A percentile compares a stretch with the other conserved stretches of the same genome.
Evolutionary conservation across 345 rosid species (phyloP).

Genomic region (Eucalyptus sp.): DNA sequence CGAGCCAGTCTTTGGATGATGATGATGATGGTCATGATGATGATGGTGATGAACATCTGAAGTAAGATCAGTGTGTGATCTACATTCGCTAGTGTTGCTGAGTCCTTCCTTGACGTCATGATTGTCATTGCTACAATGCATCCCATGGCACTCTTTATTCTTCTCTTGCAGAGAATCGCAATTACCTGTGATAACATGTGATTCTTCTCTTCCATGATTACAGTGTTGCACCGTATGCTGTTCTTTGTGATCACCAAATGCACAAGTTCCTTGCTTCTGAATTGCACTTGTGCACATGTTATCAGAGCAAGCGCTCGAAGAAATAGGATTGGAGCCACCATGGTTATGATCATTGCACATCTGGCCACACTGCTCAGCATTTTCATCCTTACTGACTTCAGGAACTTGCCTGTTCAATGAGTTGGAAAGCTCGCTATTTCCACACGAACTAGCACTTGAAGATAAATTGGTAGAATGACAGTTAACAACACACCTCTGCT

Average conservation of each 20-base stretch:
- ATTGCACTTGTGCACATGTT: not conserved
- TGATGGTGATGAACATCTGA: not conserved
- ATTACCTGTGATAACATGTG: not conserved
- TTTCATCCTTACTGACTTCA: not conserved
- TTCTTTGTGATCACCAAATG: not conserved
- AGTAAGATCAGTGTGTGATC: not conserved
- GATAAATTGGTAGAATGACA: not conserved
- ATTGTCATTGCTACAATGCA: not conserved
- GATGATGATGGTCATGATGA: not conserved
- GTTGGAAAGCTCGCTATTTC: not conserved
- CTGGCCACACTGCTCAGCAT: not conserved
- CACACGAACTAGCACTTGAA: not conserved
- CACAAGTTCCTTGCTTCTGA: not conserved
- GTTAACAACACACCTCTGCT: not conserved
- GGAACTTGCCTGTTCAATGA: not conserved
- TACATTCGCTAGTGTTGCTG: not conserved
- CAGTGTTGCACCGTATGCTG: not conserved
- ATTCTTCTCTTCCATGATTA: not conserved
- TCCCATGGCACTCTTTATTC: not conserved
- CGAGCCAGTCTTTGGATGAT: not conserved
- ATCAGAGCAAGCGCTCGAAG: not conserved
- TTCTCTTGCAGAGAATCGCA: not conserved
- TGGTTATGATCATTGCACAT: not conserved
- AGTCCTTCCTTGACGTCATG: not conserved
- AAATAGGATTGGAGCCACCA: not conserved